phyloP scores from a whole-genome alignment of 225 moss, liverwort and hornwort genomes.

The Physcomitrium patens region DNA sequence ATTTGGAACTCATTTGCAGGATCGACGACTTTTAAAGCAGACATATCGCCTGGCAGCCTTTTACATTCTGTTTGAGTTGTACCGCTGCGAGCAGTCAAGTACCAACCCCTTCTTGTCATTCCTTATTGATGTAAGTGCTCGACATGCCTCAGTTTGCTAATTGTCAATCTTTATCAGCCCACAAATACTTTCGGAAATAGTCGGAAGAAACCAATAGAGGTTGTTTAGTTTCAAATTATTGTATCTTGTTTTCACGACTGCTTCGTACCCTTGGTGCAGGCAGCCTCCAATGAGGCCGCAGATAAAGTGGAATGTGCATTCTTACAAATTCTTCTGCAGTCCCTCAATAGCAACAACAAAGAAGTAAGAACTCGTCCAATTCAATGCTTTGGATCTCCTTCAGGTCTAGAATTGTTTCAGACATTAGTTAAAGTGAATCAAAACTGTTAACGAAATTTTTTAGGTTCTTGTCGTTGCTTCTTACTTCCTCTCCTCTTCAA shows the following conservation, averaged over 20 bases:
- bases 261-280: conserved; percentile 53
- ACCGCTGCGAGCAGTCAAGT: conserved; percentile 74
- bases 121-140: conserved; percentile 74
- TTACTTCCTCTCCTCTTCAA: conserved; percentile 11
- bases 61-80: conserved; percentile 80
- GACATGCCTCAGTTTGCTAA: conserved; percentile 17
- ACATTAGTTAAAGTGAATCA: not conserved
- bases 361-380: conserved; percentile 49
- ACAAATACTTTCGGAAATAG: not conserved
- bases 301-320: conserved; percentile 73
- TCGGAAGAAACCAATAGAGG: not conserved
- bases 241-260: conserved; percentile 21
- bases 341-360: conserved; percentile 59
- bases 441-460: conserved; percentile 12
- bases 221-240: not conserved
- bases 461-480: conserved; percentile 16
- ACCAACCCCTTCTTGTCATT: conserved; percentile 84
- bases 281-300: conserved; percentile 68
- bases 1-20: conserved; percentile 51
- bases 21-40: conserved; percentile 73
- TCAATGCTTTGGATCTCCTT: not conserved
- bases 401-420: conserved; percentile 18
- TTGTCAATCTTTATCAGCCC: not conserved
- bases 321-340: conserved; percentile 69
- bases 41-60: conserved; percentile 80